phyloP scores from a whole-genome alignment of 495 filamentous ascomycete genomes.

The Podospora comata region DNA sequence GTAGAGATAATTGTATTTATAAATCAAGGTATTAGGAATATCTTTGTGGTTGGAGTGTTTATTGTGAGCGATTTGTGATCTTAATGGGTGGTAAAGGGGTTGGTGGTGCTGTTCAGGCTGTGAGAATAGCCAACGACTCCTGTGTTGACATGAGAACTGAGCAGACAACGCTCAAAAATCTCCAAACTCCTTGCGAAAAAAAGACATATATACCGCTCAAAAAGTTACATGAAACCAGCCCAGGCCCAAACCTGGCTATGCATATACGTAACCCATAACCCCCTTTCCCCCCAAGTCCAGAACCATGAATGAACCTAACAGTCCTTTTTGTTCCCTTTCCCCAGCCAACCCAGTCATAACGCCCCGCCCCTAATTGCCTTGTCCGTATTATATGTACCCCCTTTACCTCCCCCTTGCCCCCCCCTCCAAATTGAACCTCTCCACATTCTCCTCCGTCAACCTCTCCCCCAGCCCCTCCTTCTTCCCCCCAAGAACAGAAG shows the following conservation, averaged over 20 bases:
- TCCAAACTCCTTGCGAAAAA: too few species aligned
- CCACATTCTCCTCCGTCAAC: conserved; percentile 10
- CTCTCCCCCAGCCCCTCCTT: too few species aligned
- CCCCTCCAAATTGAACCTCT: conserved; percentile 2
- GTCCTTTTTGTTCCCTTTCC: neutral
- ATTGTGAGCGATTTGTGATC: neutral
- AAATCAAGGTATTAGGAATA: neutral
- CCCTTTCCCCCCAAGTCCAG: neutral
- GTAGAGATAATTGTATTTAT: neutral
- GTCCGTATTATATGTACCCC: neutral
- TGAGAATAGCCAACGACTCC: too few species aligned
- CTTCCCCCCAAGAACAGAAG: neutral
- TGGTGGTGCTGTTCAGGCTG: too few species aligned
- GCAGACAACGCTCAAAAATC: neutral
- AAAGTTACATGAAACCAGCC: too few species aligned
- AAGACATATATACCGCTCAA: too few species aligned
- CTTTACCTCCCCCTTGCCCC: neutral
- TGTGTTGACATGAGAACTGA: neutral
- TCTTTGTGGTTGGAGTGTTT: neutral
- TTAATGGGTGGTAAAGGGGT: neutral
- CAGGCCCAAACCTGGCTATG: neutral
- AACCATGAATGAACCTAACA: neutral
- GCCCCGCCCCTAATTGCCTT: neutral
- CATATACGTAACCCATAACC: neutral
- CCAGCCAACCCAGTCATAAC: neutral